These are phyloP conservation scores for Xylaria curta DNA, from an alignment of 495 filamentous ascomycete species.

Conservation along the genomic window DNA sequence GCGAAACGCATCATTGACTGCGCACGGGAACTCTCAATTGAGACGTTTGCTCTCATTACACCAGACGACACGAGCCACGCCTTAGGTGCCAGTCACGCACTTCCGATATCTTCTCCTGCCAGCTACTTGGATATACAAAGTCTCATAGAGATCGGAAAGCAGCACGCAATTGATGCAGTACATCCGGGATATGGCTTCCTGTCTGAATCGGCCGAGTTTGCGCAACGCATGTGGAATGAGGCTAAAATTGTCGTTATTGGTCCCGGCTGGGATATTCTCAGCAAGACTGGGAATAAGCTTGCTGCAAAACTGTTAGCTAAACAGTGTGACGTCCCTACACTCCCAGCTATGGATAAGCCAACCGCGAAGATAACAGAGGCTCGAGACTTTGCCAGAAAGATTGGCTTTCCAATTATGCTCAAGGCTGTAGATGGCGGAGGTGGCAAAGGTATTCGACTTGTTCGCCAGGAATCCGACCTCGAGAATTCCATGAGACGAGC, in stretches of 20 bases:
- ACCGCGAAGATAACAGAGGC: constrained; percentile 50
- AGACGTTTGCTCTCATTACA: constrained; percentile 62
- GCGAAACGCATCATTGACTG: constrained; percentile 64
- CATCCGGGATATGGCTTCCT: constrained; percentile 71
- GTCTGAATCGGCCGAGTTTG: constrained; percentile 63
- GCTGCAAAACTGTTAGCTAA: constrained; percentile 60
- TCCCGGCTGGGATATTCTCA: constrained; percentile 58
- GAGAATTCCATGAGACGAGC: constrained; percentile 49
- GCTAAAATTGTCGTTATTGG: constrained; percentile 59
- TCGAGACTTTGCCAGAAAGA: constrained; percentile 48
- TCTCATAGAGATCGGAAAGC: constrained; percentile 53
- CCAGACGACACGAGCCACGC: constrained; percentile 61
- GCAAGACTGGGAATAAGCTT: constrained; percentile 63
- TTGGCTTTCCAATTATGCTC: constrained; percentile 65
- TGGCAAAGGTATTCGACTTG: constrained; percentile 58
- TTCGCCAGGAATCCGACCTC: constrained; percentile 48
- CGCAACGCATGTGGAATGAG: constrained; percentile 57
- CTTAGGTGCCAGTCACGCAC: constrained; percentile 51
- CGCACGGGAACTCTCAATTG: constrained; percentile 60
- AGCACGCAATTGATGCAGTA: constrained; percentile 60
- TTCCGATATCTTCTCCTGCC: constrained; percentile 56
- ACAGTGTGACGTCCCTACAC: constrained; percentile 60
- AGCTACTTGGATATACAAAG: constrained; percentile 59
- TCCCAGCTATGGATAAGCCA: constrained; percentile 55
- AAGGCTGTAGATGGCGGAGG: constrained; percentile 62